Evolutionary conservation across 495 filamentous ascomycete species (phyloP), one percentile per base, ranked within the genome.

Genomic region (Parathielavia hyrcaniae): DNA sequence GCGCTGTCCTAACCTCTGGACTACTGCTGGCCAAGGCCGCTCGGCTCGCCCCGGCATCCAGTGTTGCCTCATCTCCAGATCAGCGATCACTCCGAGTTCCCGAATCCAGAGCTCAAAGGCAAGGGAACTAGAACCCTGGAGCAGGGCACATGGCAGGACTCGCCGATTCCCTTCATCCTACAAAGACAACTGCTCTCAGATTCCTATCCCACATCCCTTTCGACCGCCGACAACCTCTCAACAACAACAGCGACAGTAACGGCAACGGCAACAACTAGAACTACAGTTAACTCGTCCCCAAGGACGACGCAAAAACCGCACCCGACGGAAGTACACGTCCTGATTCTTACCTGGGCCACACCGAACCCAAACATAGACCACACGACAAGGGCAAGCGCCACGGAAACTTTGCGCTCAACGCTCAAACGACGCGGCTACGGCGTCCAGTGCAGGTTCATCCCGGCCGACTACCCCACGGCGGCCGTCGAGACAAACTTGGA

Each of bases 401-500:
- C 57, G 2, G 62, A 67, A 4, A 6, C 62, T 1, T 39, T 69
- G 20, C 55, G 67, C 1, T 16, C 58, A 14, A 56, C 57, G 36
- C 61, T 67, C 50, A 69, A 69, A 49, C 22, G 34, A 1, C 40
- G 65, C 14, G 67, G 67, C 13, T 69, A 63, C 23, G 39, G 55
- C 14, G 67, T 69, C 5, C 67, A 69, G 55, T 69, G 67, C 19
- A 54, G 67, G 1, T 23, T 45, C 9, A 60, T 69, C 20, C 62
- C 65, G 1, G 51, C 50, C 34, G 67, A 55, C 43, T 69, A 67
- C 35, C 60, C 62, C 12, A 69, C 67, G 11, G 47, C 55, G 4
- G 63, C 67, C 10, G 63, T 69, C 5, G 67, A 64, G 49, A 67
- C 64, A 17, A 55, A 67, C 10, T 50, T 69, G 32, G 53, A 61